These are phyloP conservation scores for Penicillium crustosum DNA, from an alignment of 2,329 filamentous ascomycete genomes.

Conservation along the genomic window DNA sequence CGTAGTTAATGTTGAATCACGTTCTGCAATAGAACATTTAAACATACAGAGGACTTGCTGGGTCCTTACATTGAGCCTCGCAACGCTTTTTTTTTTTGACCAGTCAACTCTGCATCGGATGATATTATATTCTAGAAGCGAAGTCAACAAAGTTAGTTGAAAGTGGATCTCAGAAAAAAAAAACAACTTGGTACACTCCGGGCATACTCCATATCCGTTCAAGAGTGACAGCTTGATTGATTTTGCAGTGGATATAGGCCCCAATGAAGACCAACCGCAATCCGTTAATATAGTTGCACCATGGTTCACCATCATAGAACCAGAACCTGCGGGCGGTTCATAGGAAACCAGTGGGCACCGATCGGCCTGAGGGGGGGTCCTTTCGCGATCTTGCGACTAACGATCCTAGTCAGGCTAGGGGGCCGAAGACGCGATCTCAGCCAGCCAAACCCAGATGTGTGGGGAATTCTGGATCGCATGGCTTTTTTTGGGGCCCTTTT, in stretches of 20 bases:
- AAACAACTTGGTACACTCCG: background rate
- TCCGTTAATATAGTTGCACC: background rate
- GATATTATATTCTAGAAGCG: background rate
- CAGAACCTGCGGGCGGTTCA: constrained; percentile 9
- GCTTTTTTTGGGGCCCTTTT: constrained; percentile 6
- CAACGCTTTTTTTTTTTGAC: background rate
- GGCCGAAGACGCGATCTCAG: constrained; percentile 21
- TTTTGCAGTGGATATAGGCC: background rate
- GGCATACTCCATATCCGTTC: background rate
- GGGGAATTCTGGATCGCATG: constrained; percentile 25
- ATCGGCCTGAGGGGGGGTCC: constrained; percentile 20
- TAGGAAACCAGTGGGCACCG: constrained; percentile 24
- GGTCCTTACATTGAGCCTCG: background rate
- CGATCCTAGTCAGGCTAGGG: constrained; percentile 19
- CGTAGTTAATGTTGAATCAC: background rate
- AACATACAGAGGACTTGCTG: background rate
- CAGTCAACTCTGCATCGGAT: background rate
- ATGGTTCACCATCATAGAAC: constrained; percentile 11
- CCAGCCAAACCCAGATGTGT: constrained; percentile 26
- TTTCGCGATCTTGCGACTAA: constrained; percentile 21
- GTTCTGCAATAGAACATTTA: background rate
- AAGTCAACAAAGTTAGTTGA: background rate
- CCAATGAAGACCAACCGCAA: background rate
- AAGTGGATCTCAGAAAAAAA: background rate
- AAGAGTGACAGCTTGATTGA: background rate